Evolutionary conservation across 495 filamentous ascomycete species (phyloP).

Genomic region (Trichoderma asperelloides): DNA sequence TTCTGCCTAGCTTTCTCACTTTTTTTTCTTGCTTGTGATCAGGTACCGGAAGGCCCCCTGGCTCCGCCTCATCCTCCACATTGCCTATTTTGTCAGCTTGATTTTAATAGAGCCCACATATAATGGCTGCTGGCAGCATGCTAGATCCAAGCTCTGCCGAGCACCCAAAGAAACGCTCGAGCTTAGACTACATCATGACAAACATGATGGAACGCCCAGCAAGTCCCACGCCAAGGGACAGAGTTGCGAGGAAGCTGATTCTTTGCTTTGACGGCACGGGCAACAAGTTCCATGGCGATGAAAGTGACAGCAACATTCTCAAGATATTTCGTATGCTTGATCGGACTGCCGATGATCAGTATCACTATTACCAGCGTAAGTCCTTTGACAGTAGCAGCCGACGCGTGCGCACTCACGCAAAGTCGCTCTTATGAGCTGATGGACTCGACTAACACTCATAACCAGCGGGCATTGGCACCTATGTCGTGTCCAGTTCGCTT

Average conservation of each 20-base stretch:
- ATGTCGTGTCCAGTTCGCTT: conserved; percentile 59
- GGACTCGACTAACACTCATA: not conserved
- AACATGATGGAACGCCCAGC: conserved; percentile 6
- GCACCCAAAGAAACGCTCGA: not conserved
- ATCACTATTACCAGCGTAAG: conserved; percentile 63
- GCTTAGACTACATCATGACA: conserved; percentile 1
- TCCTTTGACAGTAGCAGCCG: not conserved
- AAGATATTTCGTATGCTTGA: conserved; percentile 72
- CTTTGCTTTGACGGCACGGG: conserved; percentile 88
- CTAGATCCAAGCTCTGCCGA: not conserved
- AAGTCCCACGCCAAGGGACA: not conserved
- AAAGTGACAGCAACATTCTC: conserved; percentile 78
- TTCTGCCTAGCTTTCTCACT: not conserved
- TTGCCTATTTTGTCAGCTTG: not conserved
- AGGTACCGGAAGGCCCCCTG: not conserved
- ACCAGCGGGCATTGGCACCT: conserved; percentile 74
- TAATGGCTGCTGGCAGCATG: conserved; percentile 1
- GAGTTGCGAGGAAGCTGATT: conserved; percentile 43
- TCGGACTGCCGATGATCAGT: conserved; percentile 40
- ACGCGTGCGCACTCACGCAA: not conserved
- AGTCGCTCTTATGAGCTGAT: not conserved
- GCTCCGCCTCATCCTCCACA: not conserved
- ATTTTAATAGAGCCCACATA: not conserved
- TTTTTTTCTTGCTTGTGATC: not conserved
- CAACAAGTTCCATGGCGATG: conserved; percentile 75